Evolutionary conservation across 2,329 filamentous ascomycete genomes (phyloP).

Genomic region (Talaromyces sp.): DNA sequence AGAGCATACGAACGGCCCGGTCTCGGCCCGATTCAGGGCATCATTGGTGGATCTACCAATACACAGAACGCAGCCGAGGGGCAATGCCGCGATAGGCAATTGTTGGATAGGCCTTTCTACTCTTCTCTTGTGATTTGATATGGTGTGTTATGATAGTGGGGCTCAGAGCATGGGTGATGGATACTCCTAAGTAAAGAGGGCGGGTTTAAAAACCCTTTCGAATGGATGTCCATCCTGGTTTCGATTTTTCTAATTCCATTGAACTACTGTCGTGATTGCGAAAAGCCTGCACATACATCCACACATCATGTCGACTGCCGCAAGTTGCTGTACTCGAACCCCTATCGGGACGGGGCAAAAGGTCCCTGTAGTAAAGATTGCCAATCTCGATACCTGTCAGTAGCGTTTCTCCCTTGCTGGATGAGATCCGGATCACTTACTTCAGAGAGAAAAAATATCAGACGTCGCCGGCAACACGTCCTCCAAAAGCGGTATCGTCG

Average conservation of each 20-base stretch:
- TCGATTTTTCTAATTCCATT: neutral
- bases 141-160: neutral
- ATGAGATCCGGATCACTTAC: neutral
- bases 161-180: neutral
- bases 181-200: neutral
- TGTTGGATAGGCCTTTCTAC: neutral
- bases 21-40: constrained; percentile 16
- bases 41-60: neutral
- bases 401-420: neutral
- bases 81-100: neutral
- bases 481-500: constrained; percentile 56
- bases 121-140: neutral
- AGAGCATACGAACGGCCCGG: neutral
- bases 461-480: constrained; percentile 48
- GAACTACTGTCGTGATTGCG: neutral
- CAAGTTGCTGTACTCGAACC: constrained; percentile 19
- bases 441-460: constrained; percentile 2
- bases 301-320: constrained; percentile 15
- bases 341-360: constrained; percentile 18
- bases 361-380: constrained; percentile 20
- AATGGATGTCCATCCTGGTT: neutral
- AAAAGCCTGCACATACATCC: neutral
- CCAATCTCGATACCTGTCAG: constrained; percentile 21
- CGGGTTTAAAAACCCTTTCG: neutral
- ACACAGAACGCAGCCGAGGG: neutral